Evolutionary conservation across 257 asterid genomes (phyloP), one percentile per base, ranked within the genome.

Genomic region (Nicotiana paniculata): DNA sequence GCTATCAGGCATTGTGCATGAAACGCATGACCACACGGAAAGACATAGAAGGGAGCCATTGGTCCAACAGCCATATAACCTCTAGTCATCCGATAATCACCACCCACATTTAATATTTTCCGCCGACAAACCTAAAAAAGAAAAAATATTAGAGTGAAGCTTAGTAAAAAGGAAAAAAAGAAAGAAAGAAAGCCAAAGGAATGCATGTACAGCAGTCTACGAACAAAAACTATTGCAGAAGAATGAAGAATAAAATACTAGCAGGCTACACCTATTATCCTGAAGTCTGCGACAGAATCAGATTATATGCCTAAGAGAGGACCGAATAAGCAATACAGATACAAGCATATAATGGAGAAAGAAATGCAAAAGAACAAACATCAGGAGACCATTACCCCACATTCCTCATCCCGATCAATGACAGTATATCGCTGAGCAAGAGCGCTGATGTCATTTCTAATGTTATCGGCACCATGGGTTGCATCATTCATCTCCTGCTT

Each of bases 401-500:
- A 96, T 83, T 92, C 98, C 86, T 96, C 99, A 66, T 91, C 97
- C 69, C 91, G 90, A 85, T 91, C 92, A 81, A 96, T 90, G 85
- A 96, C 87, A 81, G 98, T 92, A 87, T 90, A 96, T 82, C 99
- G 89, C 77, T 96, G 98, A 65, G 97, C 93, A 82, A 94, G 98
- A 53, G 98, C 93, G 83, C 92, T 94, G 33, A 96, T 96, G 86
- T 96, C 99, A 82, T 89, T 94, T 87, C 99, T 89, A 86, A 96
- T 96, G 87, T 93, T 94, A 90, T 96, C 99, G 26, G 98, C 99
- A 24, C 99, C 97, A 75, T 87, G 93, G 0, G 98, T 96, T 82
- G 99, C 97, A 90, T 94, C 99, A 86, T 94, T 94, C 98, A 96
- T 96, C 94, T 94, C 98, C 89, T 93, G 93, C 87, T 96, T 96